Base-by-base conservation (phyloP, 2,329 filamentous ascomycete species). In the Talaromyces verruculosus region DNA sequence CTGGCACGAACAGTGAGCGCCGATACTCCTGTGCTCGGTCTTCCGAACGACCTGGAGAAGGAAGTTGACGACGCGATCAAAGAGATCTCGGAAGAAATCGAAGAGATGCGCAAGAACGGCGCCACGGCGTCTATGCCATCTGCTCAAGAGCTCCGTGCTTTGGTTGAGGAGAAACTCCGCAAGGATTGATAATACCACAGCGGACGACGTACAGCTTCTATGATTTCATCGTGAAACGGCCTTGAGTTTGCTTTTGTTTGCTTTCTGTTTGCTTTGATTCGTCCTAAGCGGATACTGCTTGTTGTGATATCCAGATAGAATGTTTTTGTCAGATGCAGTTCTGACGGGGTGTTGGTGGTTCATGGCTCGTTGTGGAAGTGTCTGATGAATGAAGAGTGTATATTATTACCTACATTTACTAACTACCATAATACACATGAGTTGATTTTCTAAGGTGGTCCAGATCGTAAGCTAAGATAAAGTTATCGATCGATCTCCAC, bases 1-100 rank as follows among this genome's bases (percentile, higher is more conserved):
- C 17, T 74, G 28, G 28, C 33, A 73, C 60, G 65, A 59, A 58
- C 53, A 8, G 33, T 53, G 30, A 66, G 60, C 45, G 39, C 82
- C 84, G 65, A 84, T 82, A 1, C 35, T 22, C 91, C 91, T 0
- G 84, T 91, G 2, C 80, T 97, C 5, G 94, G 94, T 30, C 83
- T 98, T 43, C 89, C 92, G 0, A 87, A 87, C 69, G 93, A 97
- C 74, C 88, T 88, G 0, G 88, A 88, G 63, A 82, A 83, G 33
- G 92, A 96, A 71, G 83, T 96, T 59, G 89, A 91, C 66, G 91
- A 95, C 72, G 91, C 91, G 33, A 85, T 96, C 10, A 82, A 85
- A 43, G 92, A 96, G 80, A 84, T 96, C 62, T 87, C 83, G 72
- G 82, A 81, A 5, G 92, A 96, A 77, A 85, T 96, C 39, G 88